Percentiles rank a stretch among this genome's conserved stretches.
phyloP scores from a whole-genome alignment of 73 alveolate genomes.

The Tetrahymena thermophila region DNA sequence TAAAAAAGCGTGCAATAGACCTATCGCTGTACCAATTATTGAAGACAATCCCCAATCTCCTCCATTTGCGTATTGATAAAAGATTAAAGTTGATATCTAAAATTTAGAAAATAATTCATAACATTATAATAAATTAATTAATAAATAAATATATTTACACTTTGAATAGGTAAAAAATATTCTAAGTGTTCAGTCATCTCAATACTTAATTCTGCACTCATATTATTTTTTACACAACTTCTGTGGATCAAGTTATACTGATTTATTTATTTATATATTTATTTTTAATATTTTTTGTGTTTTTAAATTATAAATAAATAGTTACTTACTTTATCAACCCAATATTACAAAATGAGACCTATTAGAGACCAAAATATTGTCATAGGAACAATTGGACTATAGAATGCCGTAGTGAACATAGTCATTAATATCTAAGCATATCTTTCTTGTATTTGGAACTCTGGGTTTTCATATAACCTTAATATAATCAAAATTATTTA shows the following conservation, averaged over 20 bases:
- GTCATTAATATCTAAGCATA: not conserved
- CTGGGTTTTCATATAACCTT: not conserved
- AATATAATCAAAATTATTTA: not conserved
- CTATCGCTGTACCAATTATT: not conserved
- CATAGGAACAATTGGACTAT: not conserved
- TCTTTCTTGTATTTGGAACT: not conserved
- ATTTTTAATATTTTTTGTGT: not conserved
- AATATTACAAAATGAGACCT: not conserved
- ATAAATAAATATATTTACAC: not conserved
- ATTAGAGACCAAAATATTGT: not conserved
- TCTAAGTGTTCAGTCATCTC: not conserved
- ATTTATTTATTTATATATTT: not conserved
- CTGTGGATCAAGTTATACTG: not conserved
- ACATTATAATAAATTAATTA: not conserved
- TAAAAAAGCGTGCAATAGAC: not conserved
- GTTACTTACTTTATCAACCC: not conserved
- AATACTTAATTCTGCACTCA: not conserved
- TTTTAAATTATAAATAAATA: no score
- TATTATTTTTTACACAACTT: not conserved
- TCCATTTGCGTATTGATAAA: not conserved
- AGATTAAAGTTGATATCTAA: not conserved
- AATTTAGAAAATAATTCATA: not conserved
- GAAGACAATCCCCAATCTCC: not conserved
- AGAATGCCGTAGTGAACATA: not conserved
- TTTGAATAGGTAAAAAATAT: not conserved